Evolutionary conservation across 2,329 filamentous ascomycete genomes (phyloP), one percentile per base, ranked within the genome.

Genomic region (Exophiala aquamarina): DNA sequence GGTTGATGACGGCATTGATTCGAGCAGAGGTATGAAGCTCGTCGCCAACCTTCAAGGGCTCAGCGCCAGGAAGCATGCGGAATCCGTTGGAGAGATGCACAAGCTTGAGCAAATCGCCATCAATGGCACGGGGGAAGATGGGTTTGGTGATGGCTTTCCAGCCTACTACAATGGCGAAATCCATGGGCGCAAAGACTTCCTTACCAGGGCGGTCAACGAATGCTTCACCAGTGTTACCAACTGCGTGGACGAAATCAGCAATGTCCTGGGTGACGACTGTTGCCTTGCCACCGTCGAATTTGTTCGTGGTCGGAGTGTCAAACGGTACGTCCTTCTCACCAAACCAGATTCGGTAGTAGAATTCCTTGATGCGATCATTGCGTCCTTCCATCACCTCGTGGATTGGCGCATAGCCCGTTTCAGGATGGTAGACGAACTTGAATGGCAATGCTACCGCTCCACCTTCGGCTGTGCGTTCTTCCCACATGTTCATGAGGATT

Each of bases 81-180:
- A 97, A 98, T 54, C 88, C 86, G 69, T 98, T 98, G 39, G 93
- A 97, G 52, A 98, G 73, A 71, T 98, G 93, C 10, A 98, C 92
- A 44, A 98, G 83, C 74, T 95, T 96, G 52, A 98, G 79, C 44
- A 98, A 76, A 65, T 98, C 93, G 57, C 94, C 93, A 60, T 98
- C 93, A 61, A 98, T 97, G 52, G 84, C 89, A 59, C 90, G 85
- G 56, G 93, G 93, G 79, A 98, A 98, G 69, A 98, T 98, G 11
- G 93, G 93, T 79, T 97, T 97, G 9, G 91, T 98, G 63, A 98
- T 98, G 34, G 93, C 93, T 74, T 98, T 97, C 91, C 91, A 96
- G 54, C 91, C 91, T 41, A 94, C 87, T n/a, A 96, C 91, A 58
- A 96, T 95, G 57, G 91, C 91, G 63, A 95, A 98, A 70, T 98